Conservation (phyloP, 345 rosid genomes). For the Dimocarpus longan region DNA sequence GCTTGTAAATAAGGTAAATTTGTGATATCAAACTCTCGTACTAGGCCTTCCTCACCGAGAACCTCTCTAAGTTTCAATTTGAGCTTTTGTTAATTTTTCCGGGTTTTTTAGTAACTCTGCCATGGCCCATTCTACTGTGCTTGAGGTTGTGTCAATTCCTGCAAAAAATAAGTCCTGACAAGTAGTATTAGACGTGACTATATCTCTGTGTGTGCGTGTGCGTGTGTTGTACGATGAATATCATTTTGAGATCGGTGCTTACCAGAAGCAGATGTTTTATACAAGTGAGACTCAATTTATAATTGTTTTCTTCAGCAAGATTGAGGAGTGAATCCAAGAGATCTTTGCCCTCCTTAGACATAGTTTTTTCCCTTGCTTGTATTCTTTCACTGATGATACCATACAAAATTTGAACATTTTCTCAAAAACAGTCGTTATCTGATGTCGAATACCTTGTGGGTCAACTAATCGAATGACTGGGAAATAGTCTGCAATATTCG, state of each 20-base stretch:
- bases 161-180: conserved; percentile 44
- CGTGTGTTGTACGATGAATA: neutral
- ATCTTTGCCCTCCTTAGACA: conserved; percentile 21
- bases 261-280: conserved; percentile 40
- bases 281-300: conserved; percentile 12
- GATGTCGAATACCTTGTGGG: conserved; percentile 9
- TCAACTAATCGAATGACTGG: conserved; percentile 17
- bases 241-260: neutral
- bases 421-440: neutral
- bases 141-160: conserved; percentile 49
- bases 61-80: conserved; percentile 30
- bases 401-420: neutral
- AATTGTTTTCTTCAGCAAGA: conserved; percentile 20
- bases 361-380: neutral
- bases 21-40: conserved; percentile 38
- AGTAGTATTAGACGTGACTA: neutral
- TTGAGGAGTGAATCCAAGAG: conserved; percentile 41
- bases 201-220: too few relatives aligned
- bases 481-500: conserved; percentile 23
- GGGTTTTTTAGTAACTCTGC: conserved; percentile 21
- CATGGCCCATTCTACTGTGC: conserved; percentile 40
- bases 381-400: conserved; percentile 12
- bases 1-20: conserved; percentile 40
- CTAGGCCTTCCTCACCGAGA: conserved; percentile 26
- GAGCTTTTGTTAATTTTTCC: conserved; percentile 19